phyloP scores from a whole-genome alignment of 495 filamentous ascomycete species.

The Neurospora sp. region DNA sequence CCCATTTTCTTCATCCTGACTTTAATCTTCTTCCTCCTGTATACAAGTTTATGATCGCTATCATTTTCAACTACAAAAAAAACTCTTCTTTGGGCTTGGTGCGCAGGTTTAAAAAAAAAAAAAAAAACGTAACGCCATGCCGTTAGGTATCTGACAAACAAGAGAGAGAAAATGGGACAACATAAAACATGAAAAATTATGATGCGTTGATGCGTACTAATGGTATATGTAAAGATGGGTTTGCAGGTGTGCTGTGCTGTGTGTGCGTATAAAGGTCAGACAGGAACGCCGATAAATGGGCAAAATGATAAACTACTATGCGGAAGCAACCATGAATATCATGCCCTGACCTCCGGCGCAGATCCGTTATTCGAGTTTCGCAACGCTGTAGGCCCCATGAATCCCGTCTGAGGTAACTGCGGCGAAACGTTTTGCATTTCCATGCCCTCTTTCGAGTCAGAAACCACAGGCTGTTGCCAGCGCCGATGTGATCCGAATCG shows the following conservation, averaged over 20 bases:
- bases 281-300: not conserved
- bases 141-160: not conserved
- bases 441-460: conserved; percentile 24
- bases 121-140: not conserved
- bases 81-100: not conserved
- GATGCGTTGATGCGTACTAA: not conserved
- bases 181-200: not conserved
- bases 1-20: not conserved
- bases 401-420: conserved; percentile 7
- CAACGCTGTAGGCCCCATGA: conserved; percentile 26
- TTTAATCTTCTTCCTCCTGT: not conserved
- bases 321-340: not conserved
- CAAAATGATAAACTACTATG: not conserved
- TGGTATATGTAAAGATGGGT: not conserved
- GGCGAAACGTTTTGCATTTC: conserved; percentile 36
- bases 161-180: not conserved
- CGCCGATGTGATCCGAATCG: conserved; percentile 44
- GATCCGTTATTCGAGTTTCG: conserved; percentile 9
- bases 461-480: not conserved
- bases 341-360: conserved; percentile 10
- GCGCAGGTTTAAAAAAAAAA: not conserved
- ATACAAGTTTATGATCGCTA: not conserved
- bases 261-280: not conserved
- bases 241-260: not conserved
- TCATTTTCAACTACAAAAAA: not conserved